These are phyloP conservation scores for Eruca vesicaria DNA, from an alignment of 441 rosid species.

Conservation along the genomic window DNA sequence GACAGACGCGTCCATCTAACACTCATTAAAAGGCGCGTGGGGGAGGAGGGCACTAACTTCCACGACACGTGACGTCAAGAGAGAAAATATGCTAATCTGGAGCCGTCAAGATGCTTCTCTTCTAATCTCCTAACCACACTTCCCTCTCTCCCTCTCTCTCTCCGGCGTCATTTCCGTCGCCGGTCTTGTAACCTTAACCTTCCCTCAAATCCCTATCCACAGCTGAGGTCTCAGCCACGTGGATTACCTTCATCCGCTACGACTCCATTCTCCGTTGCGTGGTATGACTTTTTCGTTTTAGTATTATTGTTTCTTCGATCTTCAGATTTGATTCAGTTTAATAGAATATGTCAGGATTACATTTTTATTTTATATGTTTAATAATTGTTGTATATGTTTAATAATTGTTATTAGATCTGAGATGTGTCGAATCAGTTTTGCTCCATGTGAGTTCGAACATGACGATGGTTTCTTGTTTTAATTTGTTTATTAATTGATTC, in stretches of 20 bases:
- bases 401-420: slow-evolving; percentile 8
- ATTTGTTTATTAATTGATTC: slow-evolving; percentile 25
- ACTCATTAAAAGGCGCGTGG: background rate
- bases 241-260: background rate
- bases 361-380: background rate
- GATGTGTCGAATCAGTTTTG: background rate
- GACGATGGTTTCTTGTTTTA: background rate
- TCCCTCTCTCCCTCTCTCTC: background rate
- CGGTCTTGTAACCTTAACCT: background rate
- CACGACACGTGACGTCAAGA: background rate
- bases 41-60: background rate
- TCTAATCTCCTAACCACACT: background rate
- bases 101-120: background rate
- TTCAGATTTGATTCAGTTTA: background rate
- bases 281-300: background rate
- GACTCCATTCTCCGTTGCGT: background rate
- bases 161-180: background rate
- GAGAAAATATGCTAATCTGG: background rate
- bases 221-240: background rate
- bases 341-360: slow-evolving; percentile 4
- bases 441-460: slow-evolving; percentile 21
- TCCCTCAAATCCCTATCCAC: too few relatives aligned
- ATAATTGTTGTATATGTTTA: background rate
- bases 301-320: background rate
- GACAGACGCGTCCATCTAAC: background rate